A percentile compares a stretch with the other conserved stretches of the same genome.
These are phyloP conservation scores for Huntiella abstrusa DNA, from an alignment of 2,329 filamentous ascomycete genomes.

Conservation along the genomic window DNA sequence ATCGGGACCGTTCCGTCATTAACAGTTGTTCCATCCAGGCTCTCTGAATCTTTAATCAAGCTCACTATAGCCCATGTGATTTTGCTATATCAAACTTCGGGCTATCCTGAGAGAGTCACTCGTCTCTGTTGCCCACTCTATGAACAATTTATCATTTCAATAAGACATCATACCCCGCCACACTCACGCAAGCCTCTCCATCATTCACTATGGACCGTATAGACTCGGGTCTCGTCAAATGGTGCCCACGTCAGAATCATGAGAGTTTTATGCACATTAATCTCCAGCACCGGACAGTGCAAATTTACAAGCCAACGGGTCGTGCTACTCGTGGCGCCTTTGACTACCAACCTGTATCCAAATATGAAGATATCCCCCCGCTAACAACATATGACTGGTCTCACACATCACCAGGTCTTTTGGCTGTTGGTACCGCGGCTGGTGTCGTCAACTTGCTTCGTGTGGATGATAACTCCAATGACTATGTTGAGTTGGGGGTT, in stretches of 20 bases:
- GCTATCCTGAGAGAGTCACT: no score
- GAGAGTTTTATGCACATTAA: constrained; percentile 49
- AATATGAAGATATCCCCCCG: constrained; percentile 43
- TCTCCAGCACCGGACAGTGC: constrained; percentile 41
- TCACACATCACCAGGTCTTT: constrained; percentile 39
- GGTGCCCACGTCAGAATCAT: constrained; percentile 39
- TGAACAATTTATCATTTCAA: no score
- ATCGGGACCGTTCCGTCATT: no score
- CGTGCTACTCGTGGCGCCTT: constrained; percentile 37
- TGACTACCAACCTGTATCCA: constrained; percentile 36
- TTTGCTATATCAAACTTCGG: no score
- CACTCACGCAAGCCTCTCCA: constrained; percentile 1
- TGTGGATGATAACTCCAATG: constrained; percentile 51
- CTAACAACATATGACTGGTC: constrained; percentile 52
- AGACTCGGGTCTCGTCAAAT: constrained; percentile 45
- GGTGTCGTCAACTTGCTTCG: constrained; percentile 59
- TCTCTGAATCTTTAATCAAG: no score
- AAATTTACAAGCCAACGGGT: constrained; percentile 43
- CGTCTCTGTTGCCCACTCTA: no score
- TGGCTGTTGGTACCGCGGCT: constrained; percentile 56
- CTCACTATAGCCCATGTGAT: no score
- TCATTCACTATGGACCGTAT: constrained; percentile 33
- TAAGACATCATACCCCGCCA: no score
- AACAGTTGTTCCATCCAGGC: no score
- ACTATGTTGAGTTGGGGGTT: constrained; percentile 45